phyloP scores from a whole-genome alignment of 306 rosid species.

The Ochetophila trinervis region DNA sequence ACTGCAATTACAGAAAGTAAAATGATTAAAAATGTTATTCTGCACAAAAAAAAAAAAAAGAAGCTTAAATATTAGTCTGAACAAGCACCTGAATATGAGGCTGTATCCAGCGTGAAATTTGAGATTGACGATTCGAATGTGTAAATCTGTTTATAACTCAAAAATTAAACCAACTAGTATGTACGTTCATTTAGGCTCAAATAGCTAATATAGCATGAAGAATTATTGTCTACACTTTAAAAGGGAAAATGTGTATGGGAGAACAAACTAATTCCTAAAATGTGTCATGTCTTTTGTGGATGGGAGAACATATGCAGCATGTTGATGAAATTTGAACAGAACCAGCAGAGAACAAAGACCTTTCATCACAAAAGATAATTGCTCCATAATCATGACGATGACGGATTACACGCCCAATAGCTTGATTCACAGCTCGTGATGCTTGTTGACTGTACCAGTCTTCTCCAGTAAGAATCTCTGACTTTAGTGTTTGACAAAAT shows the following conservation, averaged over 20 bases:
- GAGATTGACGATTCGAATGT: conserved; percentile 76
- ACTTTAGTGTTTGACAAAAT: conserved; percentile 19
- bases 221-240: not conserved
- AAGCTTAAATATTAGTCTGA: conserved; percentile 2
- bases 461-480: conserved; percentile 69
- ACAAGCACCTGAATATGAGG: conserved; percentile 82
- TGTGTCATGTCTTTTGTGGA: not conserved
- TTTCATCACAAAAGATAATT: conserved; percentile 86
- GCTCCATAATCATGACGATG: conserved; percentile 98
- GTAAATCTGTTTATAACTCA: conserved; percentile 60
- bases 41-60: not conserved
- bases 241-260: not conserved
- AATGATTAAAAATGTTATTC: conserved; percentile 27
- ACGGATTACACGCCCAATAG: conserved; percentile 97
- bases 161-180: conserved; percentile 13
- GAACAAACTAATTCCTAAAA: not conserved
- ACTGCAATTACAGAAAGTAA: conserved; percentile 44
- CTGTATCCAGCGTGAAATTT: conserved; percentile 87
- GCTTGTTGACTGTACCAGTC: conserved; percentile 98
- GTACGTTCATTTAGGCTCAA: conserved; percentile 9
- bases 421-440: conserved; percentile 92
- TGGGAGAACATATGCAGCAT: too few species aligned
- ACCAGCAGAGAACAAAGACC: conserved; percentile 36
- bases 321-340: not conserved
- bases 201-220: conserved; percentile 10